These are phyloP conservation scores for Batkoa obscura DNA, from an alignment of 371 early-diverging fungal genomes.

Conservation along the genomic window DNA sequence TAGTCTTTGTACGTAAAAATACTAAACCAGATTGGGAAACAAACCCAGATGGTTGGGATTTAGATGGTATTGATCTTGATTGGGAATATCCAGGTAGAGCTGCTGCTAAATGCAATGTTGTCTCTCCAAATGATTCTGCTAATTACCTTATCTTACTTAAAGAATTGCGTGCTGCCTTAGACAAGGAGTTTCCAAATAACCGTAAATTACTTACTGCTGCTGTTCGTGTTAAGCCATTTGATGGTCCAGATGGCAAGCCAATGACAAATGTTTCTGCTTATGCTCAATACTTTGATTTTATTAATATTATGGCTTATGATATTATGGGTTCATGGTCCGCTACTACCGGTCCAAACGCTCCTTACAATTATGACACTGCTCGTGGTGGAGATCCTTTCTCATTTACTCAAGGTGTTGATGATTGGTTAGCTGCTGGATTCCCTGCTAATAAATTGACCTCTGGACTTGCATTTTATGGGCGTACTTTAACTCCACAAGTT, in stretches of 20 bases:
- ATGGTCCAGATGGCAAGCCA: slow-evolving; percentile 22
- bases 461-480: slow-evolving; percentile 39
- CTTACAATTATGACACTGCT: slow-evolving; percentile 16
- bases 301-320: slow-evolving; percentile 32
- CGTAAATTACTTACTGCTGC: slow-evolving; percentile 45
- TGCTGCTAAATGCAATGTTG: slow-evolving; percentile 36
- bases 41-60: slow-evolving; percentile 5
- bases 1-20: slow-evolving; percentile 14
- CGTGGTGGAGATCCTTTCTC: slow-evolving; percentile 8
- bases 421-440: slow-evolving; percentile 32
- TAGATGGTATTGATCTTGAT: slow-evolving; percentile 18
- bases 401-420: slow-evolving; percentile 15
- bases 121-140: slow-evolving; percentile 23
- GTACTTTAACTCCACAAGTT: slow-evolving; percentile 16
- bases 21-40: background rate
- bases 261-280: slow-evolving; percentile 34
- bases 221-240: slow-evolving; percentile 42
- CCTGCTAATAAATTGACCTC: slow-evolving; percentile 35
- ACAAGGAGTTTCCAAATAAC: slow-evolving; percentile 10
- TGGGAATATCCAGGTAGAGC: slow-evolving; percentile 61
- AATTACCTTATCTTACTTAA: slow-evolving; percentile 36
- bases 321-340: slow-evolving; percentile 26
- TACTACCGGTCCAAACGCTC: slow-evolving; percentile 40
- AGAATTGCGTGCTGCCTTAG: slow-evolving; percentile 38
- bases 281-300: slow-evolving; percentile 28